These are phyloP conservation scores for Metschnikowia peoriensis DNA, from an alignment of 805 yeast genomes.

Conservation along the genomic window DNA sequence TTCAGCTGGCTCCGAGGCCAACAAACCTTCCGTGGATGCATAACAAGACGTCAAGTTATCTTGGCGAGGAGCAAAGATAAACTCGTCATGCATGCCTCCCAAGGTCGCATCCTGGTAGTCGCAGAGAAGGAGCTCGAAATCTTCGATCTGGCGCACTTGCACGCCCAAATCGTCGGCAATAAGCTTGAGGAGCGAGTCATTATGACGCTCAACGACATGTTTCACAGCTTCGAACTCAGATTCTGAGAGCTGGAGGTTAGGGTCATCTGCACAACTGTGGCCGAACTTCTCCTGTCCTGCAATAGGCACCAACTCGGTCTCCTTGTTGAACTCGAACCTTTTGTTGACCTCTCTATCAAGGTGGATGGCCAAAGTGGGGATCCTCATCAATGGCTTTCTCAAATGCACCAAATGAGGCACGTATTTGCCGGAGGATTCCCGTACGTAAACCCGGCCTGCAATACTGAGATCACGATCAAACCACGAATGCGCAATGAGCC, in stretches of 20 bases:
- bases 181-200: constrained; percentile 61
- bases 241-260: constrained; percentile 44
- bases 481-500: constrained; percentile 97
- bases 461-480: constrained; percentile 89
- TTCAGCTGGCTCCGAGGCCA: constrained; percentile 51
- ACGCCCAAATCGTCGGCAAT: constrained; percentile 66
- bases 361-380: constrained; percentile 94
- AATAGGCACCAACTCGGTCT: constrained; percentile 81
- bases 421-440: constrained; percentile 43
- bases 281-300: constrained; percentile 53
- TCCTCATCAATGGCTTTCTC: constrained; percentile 75
- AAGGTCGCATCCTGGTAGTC: constrained; percentile 81
- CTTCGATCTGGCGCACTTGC: constrained; percentile 62
- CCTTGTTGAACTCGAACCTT: constrained; percentile 87
- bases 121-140: constrained; percentile 81
- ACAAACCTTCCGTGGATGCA: constrained; percentile 70
- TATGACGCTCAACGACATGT: constrained; percentile 71
- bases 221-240: constrained; percentile 65
- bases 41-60: constrained; percentile 90
- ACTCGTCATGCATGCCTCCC: constrained; percentile 90
- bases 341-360: constrained; percentile 71
- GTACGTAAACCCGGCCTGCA: constrained; percentile 87
- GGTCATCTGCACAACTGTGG: constrained; percentile 49
- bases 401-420: constrained; percentile 74
- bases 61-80: constrained; percentile 85